These are phyloP conservation scores for Scopulariopsis brevicaulis DNA, from an alignment of 2,329 filamentous ascomycete species.

Conservation along the genomic window DNA sequence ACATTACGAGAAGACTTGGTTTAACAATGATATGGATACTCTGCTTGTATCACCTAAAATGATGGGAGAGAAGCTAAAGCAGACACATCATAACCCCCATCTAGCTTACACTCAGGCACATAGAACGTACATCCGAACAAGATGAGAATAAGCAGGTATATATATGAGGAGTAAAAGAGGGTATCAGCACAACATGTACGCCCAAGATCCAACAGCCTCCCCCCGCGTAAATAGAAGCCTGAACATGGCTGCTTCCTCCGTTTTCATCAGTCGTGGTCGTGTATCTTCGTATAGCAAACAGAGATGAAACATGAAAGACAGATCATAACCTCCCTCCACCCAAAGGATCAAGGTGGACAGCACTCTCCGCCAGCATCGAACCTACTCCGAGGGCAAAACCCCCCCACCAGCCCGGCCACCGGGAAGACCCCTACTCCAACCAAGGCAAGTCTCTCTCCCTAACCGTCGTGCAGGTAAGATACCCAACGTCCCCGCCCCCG, in stretches of 20 bases:
- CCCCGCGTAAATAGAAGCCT: background rate
- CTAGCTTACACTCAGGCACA: no score
- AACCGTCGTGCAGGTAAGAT: constrained; percentile 39
- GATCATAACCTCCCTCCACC: background rate
- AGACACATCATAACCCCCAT: no score
- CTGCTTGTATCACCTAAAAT: background rate
- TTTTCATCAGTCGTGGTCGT: background rate
- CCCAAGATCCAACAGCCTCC: background rate
- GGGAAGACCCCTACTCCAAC: constrained; percentile 17
- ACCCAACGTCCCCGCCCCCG: constrained; percentile 29
- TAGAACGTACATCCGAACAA: background rate
- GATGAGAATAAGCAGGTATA: background rate
- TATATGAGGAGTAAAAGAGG: background rate
- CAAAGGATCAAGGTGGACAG: no score
- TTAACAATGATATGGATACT: background rate
- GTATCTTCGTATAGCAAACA: background rate
- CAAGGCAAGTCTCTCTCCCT: constrained; percentile 38
- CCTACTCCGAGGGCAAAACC: constrained; percentile 3
- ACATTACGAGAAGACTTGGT: background rate
- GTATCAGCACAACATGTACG: background rate
- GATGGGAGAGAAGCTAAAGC: background rate
- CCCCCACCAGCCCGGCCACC: constrained; percentile 2
- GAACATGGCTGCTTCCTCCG: background rate
- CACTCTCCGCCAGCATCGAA: background rate
- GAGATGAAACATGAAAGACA: constrained; percentile 3